Evolutionary conservation across 1,284 basidiomycete genomes (phyloP).

Genomic region (Ustilago hordei): DNA sequence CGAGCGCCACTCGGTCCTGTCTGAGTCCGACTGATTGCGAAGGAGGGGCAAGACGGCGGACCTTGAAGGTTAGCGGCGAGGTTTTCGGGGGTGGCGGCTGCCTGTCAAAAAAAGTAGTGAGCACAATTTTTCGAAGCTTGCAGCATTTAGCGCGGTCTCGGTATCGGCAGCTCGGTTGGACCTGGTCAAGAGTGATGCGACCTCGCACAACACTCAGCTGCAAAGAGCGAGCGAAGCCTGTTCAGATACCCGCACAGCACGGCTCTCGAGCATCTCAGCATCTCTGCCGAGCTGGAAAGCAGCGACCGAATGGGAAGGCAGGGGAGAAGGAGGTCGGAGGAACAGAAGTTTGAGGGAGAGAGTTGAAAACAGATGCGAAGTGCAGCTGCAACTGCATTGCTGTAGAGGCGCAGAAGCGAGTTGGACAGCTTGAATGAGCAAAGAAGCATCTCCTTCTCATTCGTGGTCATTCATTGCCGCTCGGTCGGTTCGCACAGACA

Average conservation of each 20-base stretch:
- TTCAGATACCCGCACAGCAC: background rate
- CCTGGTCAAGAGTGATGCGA: slow-evolving; percentile 2
- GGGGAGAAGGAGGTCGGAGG: background rate
- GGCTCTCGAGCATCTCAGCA: background rate
- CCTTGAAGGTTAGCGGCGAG: background rate
- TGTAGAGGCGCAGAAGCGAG: slow-evolving; percentile 7
- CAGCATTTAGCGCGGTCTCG: slow-evolving; percentile 2
- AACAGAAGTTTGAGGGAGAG: slow-evolving; percentile 2
- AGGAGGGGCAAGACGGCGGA: background rate
- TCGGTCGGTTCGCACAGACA: background rate
- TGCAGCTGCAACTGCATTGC: background rate
- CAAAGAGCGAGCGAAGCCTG: background rate
- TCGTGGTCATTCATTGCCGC: no score
- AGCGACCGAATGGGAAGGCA: background rate
- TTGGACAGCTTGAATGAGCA: background rate
- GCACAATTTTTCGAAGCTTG: background rate
- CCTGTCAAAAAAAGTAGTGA: slow-evolving; percentile 2
- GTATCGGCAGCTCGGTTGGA: slow-evolving; percentile 1
- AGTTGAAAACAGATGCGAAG: background rate
- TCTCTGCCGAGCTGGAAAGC: background rate
- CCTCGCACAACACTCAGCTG: background rate
- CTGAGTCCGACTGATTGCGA: background rate
- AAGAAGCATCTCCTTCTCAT: background rate
- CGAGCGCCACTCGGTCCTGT: background rate
- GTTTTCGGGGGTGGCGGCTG: background rate